Evolutionary conservation across 495 filamentous ascomycete genomes (phyloP).

Genomic region (Hypoxylon lenormandii): DNA sequence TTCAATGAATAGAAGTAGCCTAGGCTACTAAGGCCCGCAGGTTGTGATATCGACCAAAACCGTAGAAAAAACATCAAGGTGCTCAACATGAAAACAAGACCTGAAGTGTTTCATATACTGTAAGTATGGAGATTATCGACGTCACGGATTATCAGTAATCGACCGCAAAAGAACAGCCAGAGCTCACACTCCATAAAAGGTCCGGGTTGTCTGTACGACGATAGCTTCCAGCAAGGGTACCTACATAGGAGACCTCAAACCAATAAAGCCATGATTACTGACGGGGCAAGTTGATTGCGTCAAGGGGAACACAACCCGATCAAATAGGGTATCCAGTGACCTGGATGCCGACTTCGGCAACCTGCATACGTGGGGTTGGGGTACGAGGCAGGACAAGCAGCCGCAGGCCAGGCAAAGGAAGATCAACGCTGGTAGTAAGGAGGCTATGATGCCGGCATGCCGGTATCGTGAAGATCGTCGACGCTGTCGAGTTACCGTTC

Average conservation of each 20-base stretch:
- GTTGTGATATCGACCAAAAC: constrained; percentile 15
- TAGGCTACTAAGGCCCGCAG: constrained; percentile 8
- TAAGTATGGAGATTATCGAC: constrained; percentile 19
- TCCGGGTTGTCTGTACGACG: constrained; percentile 16
- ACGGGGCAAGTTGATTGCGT: constrained; percentile 39
- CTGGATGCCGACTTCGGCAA: constrained; percentile 46
- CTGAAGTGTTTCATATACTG: constrained; percentile 7
- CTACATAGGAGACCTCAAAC: constrained; percentile 7
- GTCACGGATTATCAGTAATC: constrained; percentile 14
- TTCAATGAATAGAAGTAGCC: constrained; percentile 8
- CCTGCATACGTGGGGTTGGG: constrained; percentile 44
- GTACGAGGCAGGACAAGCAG: constrained; percentile 39
- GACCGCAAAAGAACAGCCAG: constrained; percentile 9
- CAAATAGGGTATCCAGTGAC: constrained; percentile 40
- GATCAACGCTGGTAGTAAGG: constrained; percentile 16
- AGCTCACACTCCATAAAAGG: constrained; percentile 18
- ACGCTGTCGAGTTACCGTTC: constrained; percentile 20
- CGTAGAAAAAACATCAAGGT: background rate
- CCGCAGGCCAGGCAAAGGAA: constrained; percentile 33
- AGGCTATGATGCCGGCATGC: background rate
- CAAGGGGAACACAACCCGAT: constrained; percentile 44
- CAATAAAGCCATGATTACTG: constrained; percentile 16
- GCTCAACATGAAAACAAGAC: constrained; percentile 9
- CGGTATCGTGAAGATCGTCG: constrained; percentile 43
- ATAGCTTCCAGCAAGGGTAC: constrained; percentile 17